phyloP scores from a whole-genome alignment of 495 filamentous ascomycete species.

The Neurospora sublineolata region DNA sequence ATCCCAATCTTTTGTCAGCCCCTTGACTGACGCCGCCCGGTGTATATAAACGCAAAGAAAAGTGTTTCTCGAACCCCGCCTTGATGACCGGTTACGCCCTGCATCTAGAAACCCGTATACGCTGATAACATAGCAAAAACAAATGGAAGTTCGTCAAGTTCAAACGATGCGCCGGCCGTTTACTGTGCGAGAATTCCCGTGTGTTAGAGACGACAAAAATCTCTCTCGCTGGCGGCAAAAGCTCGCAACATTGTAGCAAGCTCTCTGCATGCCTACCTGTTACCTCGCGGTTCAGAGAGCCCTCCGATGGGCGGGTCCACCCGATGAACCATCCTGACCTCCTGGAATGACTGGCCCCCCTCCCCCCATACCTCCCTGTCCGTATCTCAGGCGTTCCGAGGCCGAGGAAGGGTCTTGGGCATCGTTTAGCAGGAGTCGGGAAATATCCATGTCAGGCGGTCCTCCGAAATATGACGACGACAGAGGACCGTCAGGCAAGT shows the following conservation, averaged over 20 bases:
- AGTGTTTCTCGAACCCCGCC: not conserved
- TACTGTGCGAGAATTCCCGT: not conserved
- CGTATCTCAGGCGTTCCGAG: not conserved
- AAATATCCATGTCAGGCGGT: conserved; percentile 10
- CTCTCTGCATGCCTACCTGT: not conserved
- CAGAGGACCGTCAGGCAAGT: not conserved
- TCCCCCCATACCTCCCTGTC: not conserved
- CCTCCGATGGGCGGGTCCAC: not conserved
- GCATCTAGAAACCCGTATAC: not conserved
- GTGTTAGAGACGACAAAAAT: not conserved
- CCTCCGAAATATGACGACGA: conserved; percentile 5
- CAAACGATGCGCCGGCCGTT: not conserved
- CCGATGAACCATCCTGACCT: not conserved
- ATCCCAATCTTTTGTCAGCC: not conserved
- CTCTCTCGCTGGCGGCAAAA: not conserved
- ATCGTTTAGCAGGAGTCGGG: conserved; percentile 10
- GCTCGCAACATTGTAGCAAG: not conserved
- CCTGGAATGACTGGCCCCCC: not conserved
- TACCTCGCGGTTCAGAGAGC: not conserved
- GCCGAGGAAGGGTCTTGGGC: not conserved
- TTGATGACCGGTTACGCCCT: not conserved
- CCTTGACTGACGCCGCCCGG: not conserved
- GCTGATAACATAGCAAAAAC: not conserved
- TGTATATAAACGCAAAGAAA: not conserved
- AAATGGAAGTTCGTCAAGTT: not conserved